Conservation (phyloP, 1,284 basidiomycete species). For the Gomphus sp. region DNA sequence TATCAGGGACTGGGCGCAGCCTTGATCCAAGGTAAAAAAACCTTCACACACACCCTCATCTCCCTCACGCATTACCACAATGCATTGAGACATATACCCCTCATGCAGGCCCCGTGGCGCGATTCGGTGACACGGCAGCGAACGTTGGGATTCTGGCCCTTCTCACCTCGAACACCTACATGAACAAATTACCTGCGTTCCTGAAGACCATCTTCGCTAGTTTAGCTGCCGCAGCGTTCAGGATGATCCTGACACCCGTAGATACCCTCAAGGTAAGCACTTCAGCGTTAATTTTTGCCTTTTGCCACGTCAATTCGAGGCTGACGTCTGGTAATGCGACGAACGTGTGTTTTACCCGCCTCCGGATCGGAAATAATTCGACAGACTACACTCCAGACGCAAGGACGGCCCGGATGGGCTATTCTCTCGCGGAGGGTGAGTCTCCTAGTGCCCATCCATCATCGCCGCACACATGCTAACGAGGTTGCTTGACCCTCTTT, state of each 20-base stretch:
- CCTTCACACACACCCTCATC: constrained; percentile 11
- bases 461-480: too few species aligned
- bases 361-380: too few species aligned
- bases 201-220: constrained; percentile 68
- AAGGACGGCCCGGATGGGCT: constrained; percentile 58
- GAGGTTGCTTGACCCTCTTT: too few species aligned
- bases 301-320: too few species aligned
- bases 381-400: constrained; percentile 79
- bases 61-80: background rate
- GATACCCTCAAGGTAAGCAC: constrained; percentile 63
- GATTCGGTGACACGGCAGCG: constrained; percentile 86
- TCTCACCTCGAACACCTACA: constrained; percentile 57
- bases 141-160: constrained; percentile 76
- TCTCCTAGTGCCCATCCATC: background rate
- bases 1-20: constrained; percentile 79
- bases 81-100: constrained; percentile 6
- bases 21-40: constrained; percentile 64
- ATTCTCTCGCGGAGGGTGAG: constrained; percentile 57
- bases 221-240: constrained; percentile 62
- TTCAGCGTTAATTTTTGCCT: too few species aligned
- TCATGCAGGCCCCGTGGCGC: constrained; percentile 26
- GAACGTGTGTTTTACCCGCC: too few species aligned
- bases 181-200: constrained; percentile 50
- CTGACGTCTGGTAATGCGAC: too few species aligned
- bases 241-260: constrained; percentile 80